A percentile compares a stretch with the other conserved stretches of the same genome.
Conservation (phyloP, 768 basidiomycete genomes). For the Lactarius tabidus region DNA sequence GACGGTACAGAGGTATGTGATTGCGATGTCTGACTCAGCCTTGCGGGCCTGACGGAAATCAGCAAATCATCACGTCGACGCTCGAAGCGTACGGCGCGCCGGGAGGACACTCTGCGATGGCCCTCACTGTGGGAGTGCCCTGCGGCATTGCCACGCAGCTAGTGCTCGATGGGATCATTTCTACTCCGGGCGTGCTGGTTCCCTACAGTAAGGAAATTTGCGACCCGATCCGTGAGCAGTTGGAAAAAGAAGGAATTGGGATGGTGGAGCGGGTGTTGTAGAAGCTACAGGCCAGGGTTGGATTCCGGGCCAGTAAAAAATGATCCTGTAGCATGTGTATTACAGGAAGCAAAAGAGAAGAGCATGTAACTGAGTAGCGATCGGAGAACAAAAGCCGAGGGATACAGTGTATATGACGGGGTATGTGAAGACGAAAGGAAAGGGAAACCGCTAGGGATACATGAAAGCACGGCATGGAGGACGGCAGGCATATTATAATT, state of each 20-base stretch:
- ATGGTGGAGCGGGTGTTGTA: slow-evolving; percentile 66
- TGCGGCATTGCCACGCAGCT: slow-evolving; percentile 93
- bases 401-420: slow-evolving; percentile 9
- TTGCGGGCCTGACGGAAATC: slow-evolving; percentile 11
- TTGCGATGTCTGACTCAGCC: too few relatives aligned
- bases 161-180: slow-evolving; percentile 82
- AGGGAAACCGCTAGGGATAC: slow-evolving; percentile 15
- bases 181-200: slow-evolving; percentile 71
- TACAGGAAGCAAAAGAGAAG: not conserved
- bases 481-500: not conserved
- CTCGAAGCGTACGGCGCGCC: slow-evolving; percentile 85
- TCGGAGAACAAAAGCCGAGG: not conserved
- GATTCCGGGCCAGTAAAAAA: not conserved
- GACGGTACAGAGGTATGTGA: slow-evolving; percentile 66
- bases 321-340: not conserved
- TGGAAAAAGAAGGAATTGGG: slow-evolving; percentile 75
- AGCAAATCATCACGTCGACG: slow-evolving; percentile 88
- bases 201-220: slow-evolving; percentile 88
- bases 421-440: not conserved
- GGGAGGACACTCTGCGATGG: slow-evolving; percentile 85
- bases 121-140: slow-evolving; percentile 84
- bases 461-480: not conserved
- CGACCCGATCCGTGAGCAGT: slow-evolving; percentile 58
- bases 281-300: slow-evolving; percentile 14
- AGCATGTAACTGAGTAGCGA: not conserved